Conservation (phyloP, 495 filamentous ascomycete species). For the Penicillium angulare region DNA sequence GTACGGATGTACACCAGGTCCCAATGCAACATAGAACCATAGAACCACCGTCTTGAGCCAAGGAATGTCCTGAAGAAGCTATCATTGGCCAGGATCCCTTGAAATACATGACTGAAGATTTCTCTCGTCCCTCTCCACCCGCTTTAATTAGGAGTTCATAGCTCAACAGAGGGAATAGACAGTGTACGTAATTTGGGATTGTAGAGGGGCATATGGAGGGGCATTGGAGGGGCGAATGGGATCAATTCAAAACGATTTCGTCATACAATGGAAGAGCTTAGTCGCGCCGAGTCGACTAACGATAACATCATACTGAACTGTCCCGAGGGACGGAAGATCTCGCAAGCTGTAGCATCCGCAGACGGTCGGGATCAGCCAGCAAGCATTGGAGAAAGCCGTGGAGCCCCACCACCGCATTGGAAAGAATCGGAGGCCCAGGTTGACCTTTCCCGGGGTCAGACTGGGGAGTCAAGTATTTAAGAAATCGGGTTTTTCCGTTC, state of each 20-base stretch:
- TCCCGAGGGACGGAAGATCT: slow-evolving; percentile 48
- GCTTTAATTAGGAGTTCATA: too few species aligned
- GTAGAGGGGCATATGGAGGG: too few species aligned
- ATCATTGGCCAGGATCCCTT: too few species aligned
- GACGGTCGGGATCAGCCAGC: slow-evolving; percentile 34
- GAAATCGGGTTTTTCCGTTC: slow-evolving; percentile 27
- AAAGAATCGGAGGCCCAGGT: slow-evolving; percentile 41
- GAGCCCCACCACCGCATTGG: slow-evolving; percentile 42
- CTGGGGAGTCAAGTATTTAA: slow-evolving; percentile 21
- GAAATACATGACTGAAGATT: too few species aligned
- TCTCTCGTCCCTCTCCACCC: too few species aligned
- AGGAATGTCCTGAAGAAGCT: too few species aligned
- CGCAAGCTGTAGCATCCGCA: slow-evolving; percentile 30
- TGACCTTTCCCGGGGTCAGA: slow-evolving; percentile 31
- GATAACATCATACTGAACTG: slow-evolving; percentile 16
- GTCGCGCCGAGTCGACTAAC: slow-evolving; percentile 2
- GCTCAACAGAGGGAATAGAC: too few species aligned
- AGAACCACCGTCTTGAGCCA: too few species aligned
- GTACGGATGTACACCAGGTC: too few species aligned
- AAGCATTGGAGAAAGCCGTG: slow-evolving; percentile 24
- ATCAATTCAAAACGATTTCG: background rate
- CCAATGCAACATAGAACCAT: too few species aligned
- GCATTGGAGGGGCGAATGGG: background rate
- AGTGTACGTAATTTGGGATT: too few species aligned
- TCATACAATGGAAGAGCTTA: background rate